Base-by-base conservation (phyloP, 441 rosid genomes). In the Pelargonium fulgidum region DNA sequence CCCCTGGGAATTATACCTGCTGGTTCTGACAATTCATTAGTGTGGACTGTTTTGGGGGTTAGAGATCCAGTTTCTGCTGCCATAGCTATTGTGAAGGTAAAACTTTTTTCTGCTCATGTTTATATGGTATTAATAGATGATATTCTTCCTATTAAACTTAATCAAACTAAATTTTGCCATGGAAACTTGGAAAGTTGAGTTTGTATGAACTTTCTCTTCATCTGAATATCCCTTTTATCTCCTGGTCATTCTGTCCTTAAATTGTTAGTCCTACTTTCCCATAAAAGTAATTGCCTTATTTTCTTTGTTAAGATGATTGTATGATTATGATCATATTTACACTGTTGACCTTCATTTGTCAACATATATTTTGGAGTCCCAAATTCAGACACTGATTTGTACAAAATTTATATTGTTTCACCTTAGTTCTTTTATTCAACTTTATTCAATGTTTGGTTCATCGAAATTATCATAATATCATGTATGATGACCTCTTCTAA, bases 1-100 rank as follows among this genome's bases (percentile, higher is more conserved):
- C 99, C 99, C 24, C 84, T 94, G 83, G 99, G 99, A 74, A 92
- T 94, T 72, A 90, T 91, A 78, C 99, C 99, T 42, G 99, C 97
- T 70, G 99, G 99, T 65, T 94, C 99, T 56, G 97, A 94, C 79
- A 94, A 94, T 86, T 94, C 99, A 56, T 85, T 94, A 59, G 94
- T 88, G 81, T 94, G 97, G 99, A 94, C 97, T 72, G 99, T 94
- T 73, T 84, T 94, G 76, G 97, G 99, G 71, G 96, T 92, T 71
- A 83, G 96, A 80, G 99, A 94, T 85, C 97, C 99, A 70, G 77
- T 89, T 75, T 90, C 98, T 71, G 97, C 97, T 75, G 93, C 99
- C 26, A 73, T 91, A 64, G 79, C 99, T 75, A 94, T 94, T 59
- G 92, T 94, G 67, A 94, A 94, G 96, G 99, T 91, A 82, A 63